Base-by-base conservation (phyloP, 225 moss, liverwort and hornwort species). In the Asterella californica region DNA sequence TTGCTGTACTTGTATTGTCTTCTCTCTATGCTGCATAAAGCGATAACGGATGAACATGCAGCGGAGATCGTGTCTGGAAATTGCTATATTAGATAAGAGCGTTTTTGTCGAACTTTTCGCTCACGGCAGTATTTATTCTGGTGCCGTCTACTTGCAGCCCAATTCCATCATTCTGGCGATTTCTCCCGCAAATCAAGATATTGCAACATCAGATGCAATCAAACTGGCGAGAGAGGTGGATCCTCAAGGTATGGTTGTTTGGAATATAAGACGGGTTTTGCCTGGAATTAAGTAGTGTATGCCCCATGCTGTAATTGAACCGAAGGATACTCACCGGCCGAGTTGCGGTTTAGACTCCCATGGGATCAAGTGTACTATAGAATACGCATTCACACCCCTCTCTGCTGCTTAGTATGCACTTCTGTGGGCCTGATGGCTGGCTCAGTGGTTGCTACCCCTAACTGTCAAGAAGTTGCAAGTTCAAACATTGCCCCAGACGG, bases 161-260 rank as follows among this genome's bases (percentile, higher is more conserved):
- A 95, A 93, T 73, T 90, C 93, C 36, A 82, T 95, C 30, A 95
- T 95, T 79, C 74, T 95, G n/a, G 95, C 95, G 62, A 93, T 95
- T 66, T 93, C 93, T 59, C 95, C 95, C 7, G 93, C 95, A 2
- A 95, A 95, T 83, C 95, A 95, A 76, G 95, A 95, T 78, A 95
- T 95, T 79, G 93, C 95, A 6, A 94, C 94, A 0, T 94, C 94
- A n/a, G 94, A 94, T 83, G 94, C 94, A 65, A 94, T 94, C 77
- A 95, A 95, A 83, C 84, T 95, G 82, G 85, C 91, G 1, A 88
- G 93, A 77, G 93, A 95, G 82, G 95, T 95, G 59, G 95, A 95
- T 45, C 90, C 95, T 2, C 87, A 83, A 88, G 92, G 92, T 92
- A 84, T 27, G 17, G 19, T 19, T 34, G 17, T 45, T 32, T 47